Evolutionary conservation across 1,284 basidiomycete species (phyloP), one percentile per base, ranked within the genome.

Genomic region (Golubevia pallescens): DNA sequence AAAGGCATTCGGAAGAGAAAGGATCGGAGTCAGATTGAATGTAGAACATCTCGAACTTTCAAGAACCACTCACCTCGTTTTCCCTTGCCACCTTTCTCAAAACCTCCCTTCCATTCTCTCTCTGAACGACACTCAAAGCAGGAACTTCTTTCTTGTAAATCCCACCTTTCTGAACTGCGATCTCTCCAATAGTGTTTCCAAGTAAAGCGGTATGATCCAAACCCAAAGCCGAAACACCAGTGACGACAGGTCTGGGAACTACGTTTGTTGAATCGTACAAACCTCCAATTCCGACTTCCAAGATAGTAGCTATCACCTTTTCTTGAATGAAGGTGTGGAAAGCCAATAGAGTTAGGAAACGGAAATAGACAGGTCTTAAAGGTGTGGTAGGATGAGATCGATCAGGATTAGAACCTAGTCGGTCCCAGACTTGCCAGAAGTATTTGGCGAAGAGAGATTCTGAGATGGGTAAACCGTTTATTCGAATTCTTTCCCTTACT

Each of bases 371-470:
- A 14, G 97, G 97, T 88, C 92, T 93, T 28, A 88, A 74, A 13
- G 92, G 89, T 6, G 91, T 92, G 10, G 70, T 4, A 5, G 34
- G 34, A 38, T 38, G 34, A 38, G 34, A 56, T 56, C 54, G 8
- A 57, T 86, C 88, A 5, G 89, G 87, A 78, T 94, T 93, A n/a
- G 88, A 83, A 60, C 92, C 89, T 2, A 99, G 88, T 65, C 88
- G 89, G 81, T 98, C 93, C 97, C 96, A 99, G 0, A 99, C 92
- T 80, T 99, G 92, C 84, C 95, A 99, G 87, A 99, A 99, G 86
- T 92, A 97, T 77, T 89, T 91, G 3, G 95, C 89, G 86, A 99
- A 99, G 55, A 91, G 87, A 24, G 92, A 90, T 83, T 99, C 96
- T 0, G 92, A 92, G 62, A 99, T 87, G 0, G 97, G 96, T 24